Evolutionary conservation across 1,139 yeast genomes (phyloP), one percentile per base, ranked within the genome.

Genomic region (Suhomyces guaymorum): DNA sequence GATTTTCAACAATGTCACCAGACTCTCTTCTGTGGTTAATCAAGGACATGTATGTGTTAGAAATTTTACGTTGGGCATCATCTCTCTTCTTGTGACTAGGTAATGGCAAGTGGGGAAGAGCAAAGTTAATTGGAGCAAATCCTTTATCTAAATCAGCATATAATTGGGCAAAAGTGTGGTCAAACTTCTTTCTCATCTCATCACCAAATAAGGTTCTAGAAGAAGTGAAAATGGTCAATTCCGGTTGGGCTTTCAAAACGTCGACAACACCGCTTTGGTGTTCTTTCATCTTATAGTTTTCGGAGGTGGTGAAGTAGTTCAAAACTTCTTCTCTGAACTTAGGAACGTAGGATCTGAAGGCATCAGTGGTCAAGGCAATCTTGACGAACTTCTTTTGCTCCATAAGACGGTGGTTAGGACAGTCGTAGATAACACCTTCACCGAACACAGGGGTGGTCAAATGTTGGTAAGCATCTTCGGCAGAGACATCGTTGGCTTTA

Each of bases 341-440:
- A 35, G 98, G 98, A 33, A 94, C 97, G 55, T 92, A 90, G 18
- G 70, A 63, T 51, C 78, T 76, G 70, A 92, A 94, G 2, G 95
- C 80, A 32, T 88, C 97, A 46, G 78, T 77, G 26, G 96, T 84
- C 49, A 92, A 75, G 13, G 97, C 95, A 41, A 78, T 75, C 66
- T 92, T 92, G 46, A 94, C 95, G 55, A 92, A 92, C 70, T 89
- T 92, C 79, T 94, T 92, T 64, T 92, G 98, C 62, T 92, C 98
- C 98, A 92, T 94, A 52, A 92, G 76, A 49, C 89, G 80, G 54
- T 80, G 68, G 67, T 94, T 94, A 43, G 98, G 89, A 64, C 97
- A 92, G 65, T 92, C 98, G 59, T 92, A 92, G 40, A 92, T 84
- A 37, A 92, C 98, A 48, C 97, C 98, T 58, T 89, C 80, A 50